Evolutionary conservation across 805 yeast genomes (phyloP).

Genomic region (Suhomyces emberorum): DNA sequence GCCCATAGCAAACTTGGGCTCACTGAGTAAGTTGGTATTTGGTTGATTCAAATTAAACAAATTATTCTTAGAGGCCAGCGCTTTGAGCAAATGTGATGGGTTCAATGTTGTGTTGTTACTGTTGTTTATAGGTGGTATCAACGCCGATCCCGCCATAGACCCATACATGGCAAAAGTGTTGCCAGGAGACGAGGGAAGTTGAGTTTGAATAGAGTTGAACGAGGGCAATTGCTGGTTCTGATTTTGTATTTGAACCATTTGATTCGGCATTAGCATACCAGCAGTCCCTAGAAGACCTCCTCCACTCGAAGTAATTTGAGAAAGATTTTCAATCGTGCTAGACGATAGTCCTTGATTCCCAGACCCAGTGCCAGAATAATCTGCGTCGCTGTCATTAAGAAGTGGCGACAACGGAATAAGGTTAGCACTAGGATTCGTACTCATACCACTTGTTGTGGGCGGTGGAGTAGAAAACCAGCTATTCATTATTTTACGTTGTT

Average conservation of each 20-base stretch:
- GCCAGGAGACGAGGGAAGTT: slow-evolving; percentile 26
- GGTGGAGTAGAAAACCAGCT: slow-evolving; percentile 4
- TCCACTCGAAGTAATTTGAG: slow-evolving; percentile 1
- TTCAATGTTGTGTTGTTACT: slow-evolving; percentile 21
- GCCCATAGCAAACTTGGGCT: slow-evolving; percentile 1
- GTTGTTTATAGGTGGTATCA: slow-evolving; percentile 16
- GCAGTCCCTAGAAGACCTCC: not conserved
- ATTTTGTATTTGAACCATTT: slow-evolving; percentile 21
- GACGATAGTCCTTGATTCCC: not conserved
- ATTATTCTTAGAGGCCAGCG: slow-evolving; percentile 6
- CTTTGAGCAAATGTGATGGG: slow-evolving; percentile 25
- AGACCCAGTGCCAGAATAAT: slow-evolving; percentile 6
- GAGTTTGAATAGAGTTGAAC: slow-evolving; percentile 34
- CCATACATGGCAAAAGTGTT: slow-evolving; percentile 7
- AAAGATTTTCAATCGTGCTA: slow-evolving; percentile 1
- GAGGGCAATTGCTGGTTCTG: slow-evolving; percentile 35
- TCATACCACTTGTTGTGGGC: not conserved
- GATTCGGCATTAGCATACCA: slow-evolving; percentile 15
- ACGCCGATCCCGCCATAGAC: slow-evolving; percentile 3
- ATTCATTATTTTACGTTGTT: slow-evolving; percentile 4
- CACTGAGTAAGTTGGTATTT: slow-evolving; percentile 4
- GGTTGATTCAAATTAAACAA: slow-evolving; percentile 2
- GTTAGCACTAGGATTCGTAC: slow-evolving; percentile 11
- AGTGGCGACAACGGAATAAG: slow-evolving; percentile 30
- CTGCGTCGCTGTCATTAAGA: slow-evolving; percentile 24